These are phyloP conservation scores for Myrica gale DNA, from an alignment of 306 rosid genomes.

Conservation along the genomic window DNA sequence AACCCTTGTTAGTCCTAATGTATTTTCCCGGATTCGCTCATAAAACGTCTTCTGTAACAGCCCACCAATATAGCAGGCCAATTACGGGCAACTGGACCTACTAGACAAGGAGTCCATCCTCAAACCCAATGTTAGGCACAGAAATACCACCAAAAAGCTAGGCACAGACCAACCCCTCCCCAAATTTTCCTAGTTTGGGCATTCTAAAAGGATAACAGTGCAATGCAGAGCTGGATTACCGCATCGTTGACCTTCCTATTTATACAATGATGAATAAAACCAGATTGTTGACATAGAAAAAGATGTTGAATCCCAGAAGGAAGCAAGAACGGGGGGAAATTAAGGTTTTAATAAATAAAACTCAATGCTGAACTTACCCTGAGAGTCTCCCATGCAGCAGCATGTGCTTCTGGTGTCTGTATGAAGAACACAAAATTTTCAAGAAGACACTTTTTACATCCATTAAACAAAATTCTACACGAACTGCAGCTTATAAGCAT, in stretches of 20 bases:
- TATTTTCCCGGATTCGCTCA: neutral
- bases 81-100: no score
- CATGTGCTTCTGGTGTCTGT: conserved; percentile 90
- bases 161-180: neutral
- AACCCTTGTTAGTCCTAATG: neutral
- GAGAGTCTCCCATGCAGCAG: conserved; percentile 82
- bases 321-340: neutral
- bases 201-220: neutral
- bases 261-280: neutral
- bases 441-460: conserved; percentile 26
- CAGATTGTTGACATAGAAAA: neutral
- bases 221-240: conserved; percentile 1
- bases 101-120: neutral
- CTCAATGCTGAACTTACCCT: conserved; percentile 48
- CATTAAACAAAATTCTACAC: conserved; percentile 21
- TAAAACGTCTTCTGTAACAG: neutral
- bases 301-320: neutral
- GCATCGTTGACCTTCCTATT: neutral
- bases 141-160: neutral
- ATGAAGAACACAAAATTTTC: conserved; percentile 29
- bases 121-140: neutral
- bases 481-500: conserved; percentile 25
- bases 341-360: neutral
- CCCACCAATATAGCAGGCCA: no score
- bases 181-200: neutral